Evolutionary conservation across 169 alveolate species (phyloP).

Genomic region (Neospora caninum): DNA sequence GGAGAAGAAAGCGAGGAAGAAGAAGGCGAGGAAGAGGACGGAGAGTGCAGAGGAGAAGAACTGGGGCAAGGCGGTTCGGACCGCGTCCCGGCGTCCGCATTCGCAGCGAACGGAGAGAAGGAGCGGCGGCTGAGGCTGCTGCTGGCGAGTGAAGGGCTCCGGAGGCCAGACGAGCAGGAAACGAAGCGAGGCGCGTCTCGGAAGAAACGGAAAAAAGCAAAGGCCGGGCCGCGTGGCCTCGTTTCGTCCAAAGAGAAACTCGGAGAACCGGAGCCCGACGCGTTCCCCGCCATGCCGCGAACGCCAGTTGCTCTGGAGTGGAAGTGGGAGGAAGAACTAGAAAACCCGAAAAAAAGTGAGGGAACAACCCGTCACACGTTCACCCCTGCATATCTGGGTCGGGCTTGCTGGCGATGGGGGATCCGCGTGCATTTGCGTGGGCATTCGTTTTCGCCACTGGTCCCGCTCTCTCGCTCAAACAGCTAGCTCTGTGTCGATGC

Average conservation of each 20-base stretch:
- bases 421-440: too few species aligned
- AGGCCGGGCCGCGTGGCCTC: not conserved
- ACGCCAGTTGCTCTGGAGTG: not conserved
- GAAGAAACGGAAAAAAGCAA: not conserved
- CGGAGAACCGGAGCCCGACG: not conserved
- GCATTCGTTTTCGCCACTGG: too few species aligned
- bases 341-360: not conserved
- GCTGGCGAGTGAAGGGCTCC: not conserved
- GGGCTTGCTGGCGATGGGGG: too few species aligned
- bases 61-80: not conserved
- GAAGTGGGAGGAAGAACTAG: conserved; percentile 1
- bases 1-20: not conserved
- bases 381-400: not conserved
- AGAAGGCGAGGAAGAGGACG: not conserved
- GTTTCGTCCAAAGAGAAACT: not conserved
- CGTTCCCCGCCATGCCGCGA: conserved; percentile 10
- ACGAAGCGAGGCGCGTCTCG: not conserved
- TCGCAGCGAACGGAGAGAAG: not conserved
- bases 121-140: not conserved
- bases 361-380: not conserved
- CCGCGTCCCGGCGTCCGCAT: not conserved
- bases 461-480: too few species aligned
- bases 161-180: not conserved
- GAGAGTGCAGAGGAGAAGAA: not conserved
- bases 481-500: too few species aligned